Evolutionary conservation across 495 filamentous ascomycete species (phyloP), one percentile per base, ranked within the genome.

Genomic region (Penicillium paradoxum): DNA sequence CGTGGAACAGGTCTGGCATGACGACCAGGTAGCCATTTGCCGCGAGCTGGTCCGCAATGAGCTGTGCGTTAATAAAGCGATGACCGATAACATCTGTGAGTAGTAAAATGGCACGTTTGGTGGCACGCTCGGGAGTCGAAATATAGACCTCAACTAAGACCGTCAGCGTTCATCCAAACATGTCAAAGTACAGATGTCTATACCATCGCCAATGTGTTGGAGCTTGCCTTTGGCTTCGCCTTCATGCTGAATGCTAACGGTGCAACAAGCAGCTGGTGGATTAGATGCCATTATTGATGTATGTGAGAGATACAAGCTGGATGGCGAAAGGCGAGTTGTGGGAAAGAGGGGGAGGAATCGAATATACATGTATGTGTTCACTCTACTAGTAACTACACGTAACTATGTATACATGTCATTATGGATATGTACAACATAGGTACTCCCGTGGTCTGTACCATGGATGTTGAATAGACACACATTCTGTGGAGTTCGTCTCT

Each of bases 11-110:
- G 38, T 71, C 89, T 44, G 87, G 78, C 63, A 92, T 78, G 15
- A 89, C 68, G 40, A 84, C 83, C 15, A 87, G 77, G 65, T 90
- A 93, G 37, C 89, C 89, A 55, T 86, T 84, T 45, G 83, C 83
- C 21, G 89, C 88, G 44, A 82, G 83, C 58, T 88, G 84, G 72
- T 92, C 88, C 33, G 89, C 89, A 45, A 72, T 62, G 10, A 73
- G 44, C 32, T 73, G 69, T 21, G 62, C 57, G 29, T 73, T 71
- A 36, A 62, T 57, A 53, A 68, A 72, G 3, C 53, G 56, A 38
- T 71, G 65, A 10, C 68, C 70, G 39, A 71, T 63, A 4, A 67
- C 69, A 52, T 73, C 69, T 0, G 69, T 60, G 5, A 69, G 53
- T 2, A 71, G 13, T 6, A 72, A 64, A 45, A 71, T 64, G 17